phyloP scores from a whole-genome alignment of 2,329 filamentous ascomycete genomes.

The Trichoderma cornu-damae region DNA sequence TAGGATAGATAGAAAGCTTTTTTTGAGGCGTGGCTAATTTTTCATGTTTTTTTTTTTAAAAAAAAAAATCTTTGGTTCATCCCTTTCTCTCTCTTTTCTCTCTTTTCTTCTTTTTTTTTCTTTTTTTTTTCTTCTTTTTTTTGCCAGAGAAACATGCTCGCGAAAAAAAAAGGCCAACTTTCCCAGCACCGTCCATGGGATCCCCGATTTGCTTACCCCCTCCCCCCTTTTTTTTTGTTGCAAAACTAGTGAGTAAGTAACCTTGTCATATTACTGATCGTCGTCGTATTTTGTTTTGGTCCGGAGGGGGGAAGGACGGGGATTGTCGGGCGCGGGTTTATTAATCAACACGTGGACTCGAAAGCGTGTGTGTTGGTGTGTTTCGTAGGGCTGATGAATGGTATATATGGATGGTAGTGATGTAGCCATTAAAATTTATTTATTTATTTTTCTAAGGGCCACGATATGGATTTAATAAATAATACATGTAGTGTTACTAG shows the following conservation, averaged over 20 bases:
- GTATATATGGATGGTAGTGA: background rate
- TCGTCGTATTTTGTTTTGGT: background rate
- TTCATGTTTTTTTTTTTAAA: background rate
- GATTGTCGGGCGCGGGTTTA: slow-evolving; percentile 1
- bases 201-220: background rate
- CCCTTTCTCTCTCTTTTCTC: no score
- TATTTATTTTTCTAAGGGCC: no score
- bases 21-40: slow-evolving; percentile 6
- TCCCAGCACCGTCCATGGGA: background rate
- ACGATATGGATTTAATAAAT: no score
- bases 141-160: no score
- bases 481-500: no score
- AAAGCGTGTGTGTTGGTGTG: no score
- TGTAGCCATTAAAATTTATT: no score
- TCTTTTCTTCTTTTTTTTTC: background rate
- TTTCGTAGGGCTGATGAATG: background rate
- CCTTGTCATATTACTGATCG: no score
- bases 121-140: slow-evolving; percentile 1
- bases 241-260: no score
- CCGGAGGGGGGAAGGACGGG: slow-evolving; percentile 1
- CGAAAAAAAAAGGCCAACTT: background rate
- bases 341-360: no score
- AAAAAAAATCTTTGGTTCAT: no score
- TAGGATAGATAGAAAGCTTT: no score
- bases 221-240: background rate